Conservation (phyloP, 257 asterid species). For the Rubia yunnanensis region DNA sequence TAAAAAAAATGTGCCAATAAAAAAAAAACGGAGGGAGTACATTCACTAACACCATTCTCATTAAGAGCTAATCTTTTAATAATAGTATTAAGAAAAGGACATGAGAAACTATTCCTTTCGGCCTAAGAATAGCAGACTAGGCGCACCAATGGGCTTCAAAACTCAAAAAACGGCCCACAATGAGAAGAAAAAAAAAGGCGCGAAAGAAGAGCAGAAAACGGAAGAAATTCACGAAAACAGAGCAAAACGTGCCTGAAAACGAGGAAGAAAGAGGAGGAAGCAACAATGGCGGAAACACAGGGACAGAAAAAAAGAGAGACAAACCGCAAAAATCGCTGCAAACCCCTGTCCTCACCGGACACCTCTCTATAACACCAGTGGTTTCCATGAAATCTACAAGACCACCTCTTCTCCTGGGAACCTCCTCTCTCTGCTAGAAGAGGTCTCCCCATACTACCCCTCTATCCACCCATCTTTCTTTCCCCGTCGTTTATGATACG, state of each 20-base stretch:
- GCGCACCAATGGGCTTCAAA: too few species aligned
- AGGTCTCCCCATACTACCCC: conserved; percentile 1
- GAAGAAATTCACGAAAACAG: background rate
- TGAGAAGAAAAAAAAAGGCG: too few species aligned
- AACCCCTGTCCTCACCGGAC: conserved; percentile 15
- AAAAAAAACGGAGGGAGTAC: too few species aligned
- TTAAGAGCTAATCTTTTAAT: too few species aligned
- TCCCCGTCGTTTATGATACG: background rate
- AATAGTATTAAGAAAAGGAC: too few species aligned
- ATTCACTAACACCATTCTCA: too few species aligned
- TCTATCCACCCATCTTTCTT: background rate
- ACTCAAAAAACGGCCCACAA: too few species aligned
- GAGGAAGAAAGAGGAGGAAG: background rate
- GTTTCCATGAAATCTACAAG: conserved; percentile 25
- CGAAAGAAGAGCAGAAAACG: too few species aligned
- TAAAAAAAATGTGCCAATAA: too few species aligned
- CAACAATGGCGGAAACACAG: conserved; percentile 10
- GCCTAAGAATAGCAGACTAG: too few species aligned
- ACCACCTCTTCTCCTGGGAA: conserved; percentile 17
- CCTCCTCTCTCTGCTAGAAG: conserved; percentile 17
- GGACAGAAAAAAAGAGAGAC: too few species aligned
- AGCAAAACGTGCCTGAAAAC: background rate
- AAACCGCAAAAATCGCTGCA: conserved; percentile 19
- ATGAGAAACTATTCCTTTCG: too few species aligned
- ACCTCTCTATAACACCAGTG: conserved; percentile 14